Conservation (phyloP, 805 yeast genomes). For the Wickerhamiella allomyrinae region DNA sequence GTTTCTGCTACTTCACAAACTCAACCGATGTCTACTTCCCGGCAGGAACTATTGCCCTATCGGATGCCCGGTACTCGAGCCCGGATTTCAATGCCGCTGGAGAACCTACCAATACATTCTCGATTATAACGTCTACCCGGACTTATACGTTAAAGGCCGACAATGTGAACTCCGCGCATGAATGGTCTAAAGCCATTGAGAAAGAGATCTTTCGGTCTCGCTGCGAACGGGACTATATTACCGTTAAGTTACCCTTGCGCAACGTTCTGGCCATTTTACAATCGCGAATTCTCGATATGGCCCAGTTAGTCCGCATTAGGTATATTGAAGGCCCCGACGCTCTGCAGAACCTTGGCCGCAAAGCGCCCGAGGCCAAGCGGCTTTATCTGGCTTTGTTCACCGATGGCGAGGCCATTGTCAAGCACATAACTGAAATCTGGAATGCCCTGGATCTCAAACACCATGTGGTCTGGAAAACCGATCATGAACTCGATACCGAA, state of each 20-base stretch:
- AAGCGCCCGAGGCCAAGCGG: background rate
- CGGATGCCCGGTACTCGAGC: slow-evolving; percentile 48
- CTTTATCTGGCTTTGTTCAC: background rate
- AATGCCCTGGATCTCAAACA: background rate
- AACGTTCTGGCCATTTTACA: slow-evolving; percentile 51
- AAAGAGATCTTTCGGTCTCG: slow-evolving; percentile 64
- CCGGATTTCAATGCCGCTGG: slow-evolving; percentile 24
- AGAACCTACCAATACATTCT: slow-evolving; percentile 34
- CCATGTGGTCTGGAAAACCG: background rate
- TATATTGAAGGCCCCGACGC: slow-evolving; percentile 2
- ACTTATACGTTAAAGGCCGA: slow-evolving; percentile 61
- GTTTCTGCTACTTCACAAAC: slow-evolving; percentile 51
- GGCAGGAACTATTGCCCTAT: slow-evolving; percentile 53
- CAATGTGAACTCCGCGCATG: slow-evolving; percentile 52
- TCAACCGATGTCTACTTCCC: slow-evolving; percentile 84
- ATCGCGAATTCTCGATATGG: slow-evolving; percentile 39
- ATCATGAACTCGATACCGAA: background rate
- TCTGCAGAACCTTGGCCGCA: background rate
- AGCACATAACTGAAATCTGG: background rate
- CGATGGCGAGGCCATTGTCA: background rate
- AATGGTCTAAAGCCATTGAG: slow-evolving; percentile 65
- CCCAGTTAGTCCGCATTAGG: slow-evolving; percentile 29
- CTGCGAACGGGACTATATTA: slow-evolving; percentile 56
- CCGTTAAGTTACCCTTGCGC: slow-evolving; percentile 59
- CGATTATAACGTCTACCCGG: slow-evolving; percentile 39